A percentile compares a stretch with the other conserved stretches of the same genome.
Conservation (phyloP, 2,329 filamentous ascomycete species). For the Xylaria sp. region DNA sequence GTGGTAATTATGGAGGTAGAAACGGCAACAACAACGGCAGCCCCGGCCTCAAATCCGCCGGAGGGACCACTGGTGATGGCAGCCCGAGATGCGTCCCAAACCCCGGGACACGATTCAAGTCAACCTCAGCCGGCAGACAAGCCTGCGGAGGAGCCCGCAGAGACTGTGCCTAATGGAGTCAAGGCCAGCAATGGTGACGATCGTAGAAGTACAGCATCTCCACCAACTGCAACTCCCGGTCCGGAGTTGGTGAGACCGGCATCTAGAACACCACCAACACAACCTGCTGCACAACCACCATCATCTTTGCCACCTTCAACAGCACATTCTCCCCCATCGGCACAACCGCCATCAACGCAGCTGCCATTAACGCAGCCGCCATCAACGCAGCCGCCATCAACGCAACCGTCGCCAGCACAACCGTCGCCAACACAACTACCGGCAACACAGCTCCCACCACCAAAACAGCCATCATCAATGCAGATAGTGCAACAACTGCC, state of each 20-base stretch:
- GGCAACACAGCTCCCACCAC: neutral
- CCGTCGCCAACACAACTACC: neutral
- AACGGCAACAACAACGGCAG: neutral
- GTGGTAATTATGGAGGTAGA: slow-evolving; percentile 19
- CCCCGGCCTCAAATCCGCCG: neutral
- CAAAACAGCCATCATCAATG: neutral
- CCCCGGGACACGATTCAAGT: slow-evolving; percentile 14
- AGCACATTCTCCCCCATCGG: neutral
- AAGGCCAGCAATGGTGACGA: slow-evolving; percentile 1
- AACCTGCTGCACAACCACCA: neutral
- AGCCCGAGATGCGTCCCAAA: slow-evolving; percentile 14
- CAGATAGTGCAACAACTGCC: neutral
- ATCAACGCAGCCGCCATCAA: slow-evolving; percentile 1
- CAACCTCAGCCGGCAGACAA: slow-evolving; percentile 7
- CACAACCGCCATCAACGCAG: neutral
- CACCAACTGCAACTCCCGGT: slow-evolving; percentile 9
- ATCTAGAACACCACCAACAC: neutral
- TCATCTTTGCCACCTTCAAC: neutral
- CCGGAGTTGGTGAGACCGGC: neutral
- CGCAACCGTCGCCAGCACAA: neutral
- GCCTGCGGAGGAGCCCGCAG: neutral
- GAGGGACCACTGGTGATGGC: slow-evolving; percentile 6
- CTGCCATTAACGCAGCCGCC: neutral
- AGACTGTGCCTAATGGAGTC: slow-evolving; percentile 1
- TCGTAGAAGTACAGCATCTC: neutral